phyloP scores from a whole-genome alignment of 2,329 filamentous ascomycete species.

The Mycosphaerella sp. region DNA sequence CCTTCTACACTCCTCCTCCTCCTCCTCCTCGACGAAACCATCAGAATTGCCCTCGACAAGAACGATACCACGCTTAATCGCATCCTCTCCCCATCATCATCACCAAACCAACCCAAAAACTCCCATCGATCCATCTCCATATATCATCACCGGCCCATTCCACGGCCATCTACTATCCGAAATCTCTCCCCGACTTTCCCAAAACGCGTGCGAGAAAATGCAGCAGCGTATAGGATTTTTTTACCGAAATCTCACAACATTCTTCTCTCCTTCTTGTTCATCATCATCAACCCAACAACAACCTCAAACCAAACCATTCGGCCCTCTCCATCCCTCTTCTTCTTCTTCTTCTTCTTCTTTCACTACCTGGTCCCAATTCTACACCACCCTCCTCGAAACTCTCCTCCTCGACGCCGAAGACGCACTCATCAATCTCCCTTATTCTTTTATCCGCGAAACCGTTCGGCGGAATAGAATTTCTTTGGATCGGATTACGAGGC shows the following conservation, averaged over 20 bases:
- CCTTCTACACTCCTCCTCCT: too few relatives aligned
- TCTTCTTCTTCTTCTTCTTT: slow-evolving; percentile 25
- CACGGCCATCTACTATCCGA: slow-evolving; percentile 26
- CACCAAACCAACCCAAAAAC: background rate
- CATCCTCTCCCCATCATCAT: slow-evolving; percentile 21
- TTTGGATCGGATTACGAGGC: slow-evolving; percentile 47
- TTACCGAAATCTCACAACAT: slow-evolving; percentile 39
- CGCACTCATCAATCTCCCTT: slow-evolving; percentile 52
- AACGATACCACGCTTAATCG: slow-evolving; percentile 36
- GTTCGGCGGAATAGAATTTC: slow-evolving; percentile 39
- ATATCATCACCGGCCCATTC: slow-evolving; percentile 29
- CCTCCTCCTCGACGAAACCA: slow-evolving; percentile 21
- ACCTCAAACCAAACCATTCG: slow-evolving; percentile 36
- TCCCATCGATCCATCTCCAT: slow-evolving; percentile 18
- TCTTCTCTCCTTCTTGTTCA: slow-evolving; percentile 46
- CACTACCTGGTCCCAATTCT: slow-evolving; percentile 46
- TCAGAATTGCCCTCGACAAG: slow-evolving; percentile 25
- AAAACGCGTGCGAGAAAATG: slow-evolving; percentile 33
- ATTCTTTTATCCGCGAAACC: slow-evolving; percentile 48
- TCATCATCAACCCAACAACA: slow-evolving; percentile 37
- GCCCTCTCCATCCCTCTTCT: slow-evolving; percentile 29
- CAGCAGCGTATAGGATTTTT: slow-evolving; percentile 38
- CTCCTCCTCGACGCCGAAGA: slow-evolving; percentile 53
- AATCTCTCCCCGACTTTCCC: slow-evolving; percentile 30
- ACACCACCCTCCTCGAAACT: slow-evolving; percentile 47